Evolutionary conservation across 73 alveolate genomes (phyloP).

Genomic region (Tetrahymena borealis): DNA sequence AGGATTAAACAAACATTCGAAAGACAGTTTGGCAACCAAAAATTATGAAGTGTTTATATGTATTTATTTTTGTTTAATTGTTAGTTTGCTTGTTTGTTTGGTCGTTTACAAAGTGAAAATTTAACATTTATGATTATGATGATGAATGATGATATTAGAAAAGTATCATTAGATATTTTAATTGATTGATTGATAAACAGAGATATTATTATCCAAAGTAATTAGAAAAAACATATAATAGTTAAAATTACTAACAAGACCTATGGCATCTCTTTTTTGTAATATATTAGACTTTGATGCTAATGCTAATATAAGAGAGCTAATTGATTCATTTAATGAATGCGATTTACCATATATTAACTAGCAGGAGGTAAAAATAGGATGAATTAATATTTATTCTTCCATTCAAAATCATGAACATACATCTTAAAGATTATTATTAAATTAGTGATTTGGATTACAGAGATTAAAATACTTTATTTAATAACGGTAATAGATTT

Average conservation of each 20-base stretch:
- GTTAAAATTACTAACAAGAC: too few relatives aligned
- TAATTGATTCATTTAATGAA: background rate
- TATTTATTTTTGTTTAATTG: background rate
- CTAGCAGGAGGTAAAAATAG: background rate
- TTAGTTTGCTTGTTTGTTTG: background rate
- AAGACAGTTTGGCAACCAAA: background rate
- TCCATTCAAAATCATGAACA: background rate
- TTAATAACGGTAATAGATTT: background rate
- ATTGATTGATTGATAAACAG: background rate
- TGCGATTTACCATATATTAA: background rate
- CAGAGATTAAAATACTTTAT: too few relatives aligned
- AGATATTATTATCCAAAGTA: background rate
- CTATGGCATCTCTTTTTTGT: background rate
- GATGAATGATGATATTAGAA: too few relatives aligned
- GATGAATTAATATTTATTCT: too few relatives aligned
- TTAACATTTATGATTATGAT: background rate
- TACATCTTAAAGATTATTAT: background rate
- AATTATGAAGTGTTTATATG: background rate
- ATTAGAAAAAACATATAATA: background rate
- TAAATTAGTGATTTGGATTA: too few relatives aligned
- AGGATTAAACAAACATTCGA: background rate
- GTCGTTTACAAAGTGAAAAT: background rate
- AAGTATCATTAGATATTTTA: background rate
- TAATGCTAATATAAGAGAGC: background rate
- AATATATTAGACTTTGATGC: background rate